phyloP scores from a whole-genome alignment of 257 asterid genomes.

The Anisodus acutangulus region DNA sequence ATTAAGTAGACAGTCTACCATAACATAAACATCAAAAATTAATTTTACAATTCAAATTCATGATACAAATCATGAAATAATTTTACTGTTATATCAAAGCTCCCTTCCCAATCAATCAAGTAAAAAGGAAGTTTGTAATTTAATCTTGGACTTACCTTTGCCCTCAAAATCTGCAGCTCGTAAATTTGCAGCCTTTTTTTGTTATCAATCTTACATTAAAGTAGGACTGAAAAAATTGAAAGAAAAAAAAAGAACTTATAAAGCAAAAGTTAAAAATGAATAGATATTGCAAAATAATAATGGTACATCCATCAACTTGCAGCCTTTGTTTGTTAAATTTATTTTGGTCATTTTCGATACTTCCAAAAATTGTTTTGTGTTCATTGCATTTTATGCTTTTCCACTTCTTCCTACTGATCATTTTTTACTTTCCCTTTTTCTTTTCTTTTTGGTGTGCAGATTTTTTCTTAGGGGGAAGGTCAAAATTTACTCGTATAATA shows the following conservation, averaged over 20 bases:
- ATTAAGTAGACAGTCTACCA: no score
- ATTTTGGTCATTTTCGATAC: conserved; percentile 39
- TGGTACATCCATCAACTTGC: conserved; percentile 34
- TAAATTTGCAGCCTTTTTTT: conserved; percentile 27
- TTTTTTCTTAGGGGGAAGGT: no score
- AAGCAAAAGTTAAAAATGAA: conserved; percentile 25
- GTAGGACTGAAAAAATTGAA: conserved; percentile 2
- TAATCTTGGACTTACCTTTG: not conserved
- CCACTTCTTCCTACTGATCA: conserved; percentile 10
- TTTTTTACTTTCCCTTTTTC: no score
- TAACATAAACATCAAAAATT: no score
- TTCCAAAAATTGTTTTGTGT: conserved; percentile 31
- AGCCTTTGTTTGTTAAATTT: conserved; percentile 41
- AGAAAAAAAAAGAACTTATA: not conserved
- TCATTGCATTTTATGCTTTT: conserved; percentile 39
- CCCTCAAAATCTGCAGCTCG: conserved; percentile 26
- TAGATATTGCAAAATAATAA: conserved; percentile 33
- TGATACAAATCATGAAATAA: no score
- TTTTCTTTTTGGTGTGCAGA: no score
- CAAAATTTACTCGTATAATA: not conserved
- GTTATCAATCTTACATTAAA: conserved; percentile 21
- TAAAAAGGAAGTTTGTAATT: no score
- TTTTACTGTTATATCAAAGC: no score
- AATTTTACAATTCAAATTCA: no score
- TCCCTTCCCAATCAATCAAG: no score